Evolutionary conservation across 192 early-diverging fungal species (phyloP), one percentile per base, ranked within the genome.

Genomic region (Mortierella hygrophila): DNA sequence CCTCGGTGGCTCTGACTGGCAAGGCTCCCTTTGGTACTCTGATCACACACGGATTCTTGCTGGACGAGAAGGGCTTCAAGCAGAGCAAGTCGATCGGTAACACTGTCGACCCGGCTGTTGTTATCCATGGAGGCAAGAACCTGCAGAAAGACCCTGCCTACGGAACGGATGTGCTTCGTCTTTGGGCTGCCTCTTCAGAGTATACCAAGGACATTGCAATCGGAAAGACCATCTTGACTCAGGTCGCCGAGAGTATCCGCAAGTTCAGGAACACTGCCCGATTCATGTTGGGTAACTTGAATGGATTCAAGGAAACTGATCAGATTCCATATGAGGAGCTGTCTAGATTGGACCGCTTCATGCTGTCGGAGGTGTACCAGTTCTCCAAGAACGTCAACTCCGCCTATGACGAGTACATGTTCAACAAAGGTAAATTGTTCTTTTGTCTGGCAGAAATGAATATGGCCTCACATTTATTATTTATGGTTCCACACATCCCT

Each of bases 81-180:
- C 96, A 96, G 95, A 94, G 94, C 81, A 97, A 97, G 88, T 95
- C 94, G 26, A 71, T 96, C 49, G 96, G 96, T 38, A 97, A 97
- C 81, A 93, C 92, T 21, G 82, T 97, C 11, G 93, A 91, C 9
- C 95, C 96, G 7, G 80, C 85, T 41, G 55, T 80, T 23, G 91
- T 97, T 42, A 94, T 94, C 49, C 54, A 92, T 40, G 96, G 96
- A 47, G 95, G 95, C 23, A 93, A 93, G 87, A 93, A 96, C 79
- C 77, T 90, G 79, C 90, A 91, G 80, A 92, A 92, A 55, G 88
- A 94, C 40, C 95, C 94, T 26, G 93, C 95, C 6, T 95, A 95
- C 77, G 96, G 95, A 60, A 92, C 92, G 6, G 96, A 96, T 75
- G 82, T 93, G 20, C 88, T 96, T 72, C 93, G 95, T n/a, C 81